These are phyloP conservation scores for Eucalyptus curtisii DNA, from an alignment of 345 rosid genomes.

Conservation along the genomic window DNA sequence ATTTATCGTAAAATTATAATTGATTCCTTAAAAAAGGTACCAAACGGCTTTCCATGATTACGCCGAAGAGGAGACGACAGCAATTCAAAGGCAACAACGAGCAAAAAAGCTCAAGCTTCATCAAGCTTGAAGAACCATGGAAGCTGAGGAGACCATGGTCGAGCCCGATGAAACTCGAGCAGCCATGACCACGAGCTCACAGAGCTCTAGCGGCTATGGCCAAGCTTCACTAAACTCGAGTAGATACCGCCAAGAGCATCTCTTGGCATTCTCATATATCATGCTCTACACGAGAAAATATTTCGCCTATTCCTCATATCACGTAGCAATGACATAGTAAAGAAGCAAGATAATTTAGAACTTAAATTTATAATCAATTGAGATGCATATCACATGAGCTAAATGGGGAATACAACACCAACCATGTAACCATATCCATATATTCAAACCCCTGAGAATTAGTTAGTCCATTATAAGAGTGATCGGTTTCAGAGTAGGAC, in stretches of 20 bases:
- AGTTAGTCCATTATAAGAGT: background rate
- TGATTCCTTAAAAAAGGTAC: background rate
- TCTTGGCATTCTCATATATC: background rate
- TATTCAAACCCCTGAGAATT: fast-evolving
- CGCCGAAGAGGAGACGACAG: too few relatives aligned
- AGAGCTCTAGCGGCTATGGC: background rate
- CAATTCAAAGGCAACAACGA: too few relatives aligned
- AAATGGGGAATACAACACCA: fast-evolving
- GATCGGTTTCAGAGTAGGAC: fast-evolving
- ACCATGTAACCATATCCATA: background rate
- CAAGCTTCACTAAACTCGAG: background rate
- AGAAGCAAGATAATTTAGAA: background rate
- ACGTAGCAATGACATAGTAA: fast-evolving
- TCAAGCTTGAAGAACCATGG: too few relatives aligned
- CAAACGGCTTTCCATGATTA: too few relatives aligned
- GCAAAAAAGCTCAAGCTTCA: too few relatives aligned
- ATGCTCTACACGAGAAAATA: background rate
- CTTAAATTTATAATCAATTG: background rate
- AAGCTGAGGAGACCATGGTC: too few relatives aligned
- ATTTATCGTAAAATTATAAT: background rate
- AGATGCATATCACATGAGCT: background rate
- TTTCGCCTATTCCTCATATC: background rate
- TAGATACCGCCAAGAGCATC: fast-evolving
- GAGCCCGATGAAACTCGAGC: too few relatives aligned
- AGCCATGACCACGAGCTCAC: background rate